These are phyloP conservation scores for Aegle marmelos DNA, from an alignment of 345 rosid species.

Conservation along the genomic window DNA sequence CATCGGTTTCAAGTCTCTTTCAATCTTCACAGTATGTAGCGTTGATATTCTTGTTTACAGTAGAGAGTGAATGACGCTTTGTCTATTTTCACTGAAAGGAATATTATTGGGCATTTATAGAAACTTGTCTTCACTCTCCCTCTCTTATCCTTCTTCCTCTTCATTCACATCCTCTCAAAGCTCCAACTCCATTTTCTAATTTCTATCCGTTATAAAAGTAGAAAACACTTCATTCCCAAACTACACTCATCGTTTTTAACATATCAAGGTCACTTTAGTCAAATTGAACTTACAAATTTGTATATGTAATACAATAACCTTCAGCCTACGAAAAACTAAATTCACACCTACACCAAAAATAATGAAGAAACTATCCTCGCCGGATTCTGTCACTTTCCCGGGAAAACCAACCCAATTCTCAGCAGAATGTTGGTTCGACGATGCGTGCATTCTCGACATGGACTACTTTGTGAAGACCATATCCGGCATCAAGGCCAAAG, in stretches of 20 bases:
- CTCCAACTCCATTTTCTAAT: background rate
- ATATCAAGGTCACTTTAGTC: background rate
- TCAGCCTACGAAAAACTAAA: background rate
- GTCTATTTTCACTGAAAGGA: slow-evolving; percentile 23
- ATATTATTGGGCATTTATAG: slow-evolving; percentile 39
- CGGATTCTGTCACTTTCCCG: slow-evolving; percentile 35
- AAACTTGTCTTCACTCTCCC: slow-evolving; percentile 18
- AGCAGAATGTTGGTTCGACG: slow-evolving; percentile 56
- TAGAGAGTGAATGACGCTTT: slow-evolving; percentile 10
- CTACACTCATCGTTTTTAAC: background rate
- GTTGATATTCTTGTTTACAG: slow-evolving; percentile 12
- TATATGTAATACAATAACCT: background rate
- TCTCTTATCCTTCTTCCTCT: slow-evolving; percentile 21
- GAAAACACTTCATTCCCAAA: background rate
- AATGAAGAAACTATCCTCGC: slow-evolving; percentile 42
- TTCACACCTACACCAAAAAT: background rate
- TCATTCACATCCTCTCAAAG: slow-evolving; percentile 13
- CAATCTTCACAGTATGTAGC: background rate
- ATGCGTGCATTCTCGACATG: slow-evolving; percentile 72
- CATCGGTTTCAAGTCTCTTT: slow-evolving; percentile 28
- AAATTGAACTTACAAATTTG: background rate
- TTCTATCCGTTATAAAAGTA: background rate
- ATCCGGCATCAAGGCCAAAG: slow-evolving; percentile 67
- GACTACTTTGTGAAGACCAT: slow-evolving; percentile 79
- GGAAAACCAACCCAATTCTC: slow-evolving; percentile 31